These are phyloP conservation scores for Strigomonas culicis DNA, from an alignment of 208 protist species.

Conservation along the genomic window DNA sequence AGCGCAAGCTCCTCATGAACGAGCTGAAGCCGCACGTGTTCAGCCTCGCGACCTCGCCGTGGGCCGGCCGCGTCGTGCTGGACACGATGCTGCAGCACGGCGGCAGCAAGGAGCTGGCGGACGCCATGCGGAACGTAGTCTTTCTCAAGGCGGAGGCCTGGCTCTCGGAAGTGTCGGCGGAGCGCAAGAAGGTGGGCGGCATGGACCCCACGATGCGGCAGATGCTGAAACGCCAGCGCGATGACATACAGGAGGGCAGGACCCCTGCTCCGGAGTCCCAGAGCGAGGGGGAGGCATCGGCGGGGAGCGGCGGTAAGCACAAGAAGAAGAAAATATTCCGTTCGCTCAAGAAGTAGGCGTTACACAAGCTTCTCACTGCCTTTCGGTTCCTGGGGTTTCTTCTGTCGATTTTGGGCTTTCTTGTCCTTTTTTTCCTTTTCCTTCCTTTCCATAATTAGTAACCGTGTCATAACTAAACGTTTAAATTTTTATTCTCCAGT, in stretches of 20 bases:
- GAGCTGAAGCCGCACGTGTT: constrained; percentile 88
- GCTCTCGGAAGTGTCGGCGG: constrained; percentile 59
- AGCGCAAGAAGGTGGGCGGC: constrained; percentile 36
- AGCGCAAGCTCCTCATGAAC: constrained; percentile 72
- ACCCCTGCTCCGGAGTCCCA: background rate
- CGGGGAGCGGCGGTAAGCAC: constrained; percentile 3
- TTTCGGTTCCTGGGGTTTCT: constrained; percentile 10
- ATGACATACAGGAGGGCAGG: constrained; percentile 33
- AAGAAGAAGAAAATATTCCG: constrained; percentile 69
- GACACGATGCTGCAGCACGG: constrained; percentile 65
- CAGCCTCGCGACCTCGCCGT: constrained; percentile 74
- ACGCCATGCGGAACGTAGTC: constrained; percentile 81
- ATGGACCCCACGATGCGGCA: constrained; percentile 68
- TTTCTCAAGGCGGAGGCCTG: constrained; percentile 82
- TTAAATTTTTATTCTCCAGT: too few relatives aligned
- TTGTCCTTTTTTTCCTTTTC: constrained; percentile 11
- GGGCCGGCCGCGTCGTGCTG: constrained; percentile 83
- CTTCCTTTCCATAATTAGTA: constrained; percentile 7
- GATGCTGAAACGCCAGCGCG: constrained; percentile 66
- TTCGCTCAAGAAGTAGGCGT: constrained; percentile 62
- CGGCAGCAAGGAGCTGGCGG: constrained; percentile 54
- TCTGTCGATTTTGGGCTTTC: background rate
- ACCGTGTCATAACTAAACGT: background rate
- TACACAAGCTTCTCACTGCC: constrained; percentile 2
- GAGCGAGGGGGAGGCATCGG: background rate